Evolutionary conservation across 208 protist species (phyloP), one percentile per base, ranked within the genome.

Genomic region (Leishmania major): DNA sequence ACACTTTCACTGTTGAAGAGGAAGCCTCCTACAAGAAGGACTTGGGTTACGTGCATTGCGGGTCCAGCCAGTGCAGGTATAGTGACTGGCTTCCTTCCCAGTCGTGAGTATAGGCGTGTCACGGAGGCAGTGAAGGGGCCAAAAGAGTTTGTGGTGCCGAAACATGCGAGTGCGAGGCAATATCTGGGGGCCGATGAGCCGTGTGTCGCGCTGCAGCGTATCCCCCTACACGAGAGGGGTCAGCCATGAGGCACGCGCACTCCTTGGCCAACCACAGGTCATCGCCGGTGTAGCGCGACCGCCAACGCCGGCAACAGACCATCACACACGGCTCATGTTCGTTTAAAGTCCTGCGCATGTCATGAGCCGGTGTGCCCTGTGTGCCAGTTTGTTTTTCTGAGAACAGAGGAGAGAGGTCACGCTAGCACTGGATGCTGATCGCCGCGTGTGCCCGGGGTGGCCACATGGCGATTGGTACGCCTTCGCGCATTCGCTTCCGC

Each of bases 21-120:
- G 94, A 97, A 83, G 81, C 80, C 57, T 79, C 88, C 62, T 97
- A 97, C 89, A 97, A 97, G 84, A 86, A 78, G 13, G 94, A 97
- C 53, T 78, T 96, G 64, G 89, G 90, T 15, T 96, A 90, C 79
- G 84, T 72, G 13, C 75, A 85, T 71, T 43, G 91, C 17, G 94
- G 94, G 0, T 92, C 94, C 6, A 96, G 90, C 59, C 94, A 97
- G 75, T 96, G 94, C 80, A 51, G 57, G 49, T 91, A 88, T 73
- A 84, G 81, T 45, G 90, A 87, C 53, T 79, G 79, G 81, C 67
- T 82, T 22, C 81, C 83, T 6, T 80, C 78, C n/a, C 66, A 80
- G 43, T 45, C 67, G 22, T 66, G 74, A 77, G 51, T 35, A 60
- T 35, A 31, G 25, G n/a, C 5, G 49, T 25, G 2, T 0, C 4